phyloP scores from a whole-genome alignment of 352 stramenopile species.

The Phytophthora meadii region DNA sequence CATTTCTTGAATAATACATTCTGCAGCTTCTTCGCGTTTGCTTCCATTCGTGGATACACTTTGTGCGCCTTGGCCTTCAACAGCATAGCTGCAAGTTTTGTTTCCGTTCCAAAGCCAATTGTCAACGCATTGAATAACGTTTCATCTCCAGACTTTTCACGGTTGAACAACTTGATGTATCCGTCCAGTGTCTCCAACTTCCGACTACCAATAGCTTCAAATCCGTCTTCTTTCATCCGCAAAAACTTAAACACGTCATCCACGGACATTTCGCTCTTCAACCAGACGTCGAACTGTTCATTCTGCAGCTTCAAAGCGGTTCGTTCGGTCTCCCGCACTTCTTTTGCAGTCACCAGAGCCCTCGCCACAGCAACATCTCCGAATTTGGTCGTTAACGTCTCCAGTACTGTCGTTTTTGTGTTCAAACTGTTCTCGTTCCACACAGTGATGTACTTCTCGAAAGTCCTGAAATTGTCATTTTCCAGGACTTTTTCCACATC shows the following conservation, averaged over 20 bases:
- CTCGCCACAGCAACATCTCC: slow-evolving; percentile 7
- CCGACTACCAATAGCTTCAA: background rate
- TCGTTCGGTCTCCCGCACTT: background rate
- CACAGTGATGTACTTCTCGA: slow-evolving; percentile 4
- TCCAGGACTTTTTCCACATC: slow-evolving; percentile 1
- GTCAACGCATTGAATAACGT: background rate
- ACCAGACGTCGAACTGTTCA: background rate
- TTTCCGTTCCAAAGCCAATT: background rate
- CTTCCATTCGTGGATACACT: background rate
- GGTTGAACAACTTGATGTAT: slow-evolving; percentile 2
- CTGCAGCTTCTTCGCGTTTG: background rate
- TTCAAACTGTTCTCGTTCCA: slow-evolving; percentile 2
- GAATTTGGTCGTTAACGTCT: background rate
- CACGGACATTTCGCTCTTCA: background rate
- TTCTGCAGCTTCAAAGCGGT: background rate
- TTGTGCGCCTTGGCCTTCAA: background rate
- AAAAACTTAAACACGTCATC: slow-evolving; percentile 1
- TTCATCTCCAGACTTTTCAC: background rate
- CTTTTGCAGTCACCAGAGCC: background rate
- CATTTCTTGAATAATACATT: background rate
- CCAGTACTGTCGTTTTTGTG: background rate
- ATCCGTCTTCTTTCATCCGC: background rate
- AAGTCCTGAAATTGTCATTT: slow-evolving; percentile 1
- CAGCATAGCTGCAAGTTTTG: background rate
- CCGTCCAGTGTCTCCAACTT: slow-evolving; percentile 4